Evolutionary conservation across 2,329 filamentous ascomycete species (phyloP), one percentile per base, ranked within the genome.

Genomic region (Neopestalotiopsis sp.): DNA sequence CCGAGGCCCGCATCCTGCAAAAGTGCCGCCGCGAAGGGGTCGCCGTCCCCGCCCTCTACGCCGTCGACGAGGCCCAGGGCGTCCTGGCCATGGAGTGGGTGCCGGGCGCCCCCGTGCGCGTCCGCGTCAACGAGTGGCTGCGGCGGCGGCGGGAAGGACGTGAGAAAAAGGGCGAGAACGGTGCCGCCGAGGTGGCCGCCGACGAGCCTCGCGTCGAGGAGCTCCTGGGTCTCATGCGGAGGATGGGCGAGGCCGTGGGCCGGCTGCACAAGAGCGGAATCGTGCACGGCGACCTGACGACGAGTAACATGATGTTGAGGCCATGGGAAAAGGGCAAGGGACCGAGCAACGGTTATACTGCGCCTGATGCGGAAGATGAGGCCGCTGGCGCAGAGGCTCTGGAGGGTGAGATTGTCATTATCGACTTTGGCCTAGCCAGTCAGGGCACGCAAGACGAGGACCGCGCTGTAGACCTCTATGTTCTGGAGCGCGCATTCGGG

Each of bases 201-300:
- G 78, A 80, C 14, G 79, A 80, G 49, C 79, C 77, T 4, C 80
- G 84, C n/a, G 86, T 89, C 71, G 78, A 78, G 45, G 84, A 84
- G 42, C 80, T 94, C 17, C 83, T 86, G 60, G 84, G 78, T 13
- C 81, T 97, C 70, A 90, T 97, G 88, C 82, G 85, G 61, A 85
- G 88, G 71, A 90, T 97, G 69, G 95, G 94, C 1, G 77, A 79
- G 4, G 90, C 91, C 2, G 88, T 97, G 17, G 94, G 92, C 7
- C 86, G 80, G 67, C 84, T 99, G 84, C 96, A 99, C 84, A 88
- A 86, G 67, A 86, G 90, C n/a, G 95, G 95, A 17, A 89, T 98
- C 68, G 90, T 97, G 69, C 96, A 99, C 83, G 96, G 96, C 56
- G 96, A 99, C 83, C 82, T 99, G 82, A 99, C 96, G 70, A 99